Conservation (phyloP, 805 yeast genomes). For the Candida ascalaphidarum region DNA sequence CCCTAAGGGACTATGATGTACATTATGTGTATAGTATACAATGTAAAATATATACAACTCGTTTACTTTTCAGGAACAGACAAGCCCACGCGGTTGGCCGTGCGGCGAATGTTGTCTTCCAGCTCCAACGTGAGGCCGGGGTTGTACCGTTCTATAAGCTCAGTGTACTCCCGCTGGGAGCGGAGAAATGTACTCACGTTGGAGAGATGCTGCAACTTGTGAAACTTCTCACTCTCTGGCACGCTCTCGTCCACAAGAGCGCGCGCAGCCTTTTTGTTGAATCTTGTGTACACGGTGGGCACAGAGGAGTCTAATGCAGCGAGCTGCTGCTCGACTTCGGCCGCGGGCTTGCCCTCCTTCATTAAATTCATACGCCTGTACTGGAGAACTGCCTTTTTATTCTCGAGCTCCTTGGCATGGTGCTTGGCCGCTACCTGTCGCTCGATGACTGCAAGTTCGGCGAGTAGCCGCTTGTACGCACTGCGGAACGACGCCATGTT, state of each 20-base stretch:
- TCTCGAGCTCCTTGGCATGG: slow-evolving; percentile 31
- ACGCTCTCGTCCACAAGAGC: no score
- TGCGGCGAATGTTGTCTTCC: slow-evolving; percentile 65
- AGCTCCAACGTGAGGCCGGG: slow-evolving; percentile 76
- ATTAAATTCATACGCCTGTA: slow-evolving; percentile 41
- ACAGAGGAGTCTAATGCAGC: slow-evolving; percentile 11
- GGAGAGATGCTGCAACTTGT: slow-evolving; percentile 31
- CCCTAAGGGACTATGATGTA: no score
- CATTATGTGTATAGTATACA: no score
- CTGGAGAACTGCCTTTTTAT: slow-evolving; percentile 36
- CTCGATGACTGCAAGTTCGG: slow-evolving; percentile 32
- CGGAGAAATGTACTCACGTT: slow-evolving; percentile 57
- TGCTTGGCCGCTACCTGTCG: slow-evolving; percentile 28
- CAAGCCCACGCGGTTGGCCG: slow-evolving; percentile 88
- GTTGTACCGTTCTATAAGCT: slow-evolving; percentile 75
- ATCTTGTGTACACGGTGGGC: no score
- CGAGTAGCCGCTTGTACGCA: slow-evolving; percentile 17
- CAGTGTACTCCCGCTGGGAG: slow-evolving; percentile 71
- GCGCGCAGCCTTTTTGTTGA: no score
- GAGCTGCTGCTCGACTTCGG: slow-evolving; percentile 23
- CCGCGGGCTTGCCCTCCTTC: slow-evolving; percentile 24
- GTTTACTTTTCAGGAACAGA: slow-evolving; percentile 23
- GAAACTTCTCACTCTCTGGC: no score
- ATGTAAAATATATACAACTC: no score
- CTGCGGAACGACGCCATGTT: slow-evolving; percentile 2